phyloP scores from a whole-genome alignment of 2,329 filamentous ascomycete species.

The Alternaria panax region DNA sequence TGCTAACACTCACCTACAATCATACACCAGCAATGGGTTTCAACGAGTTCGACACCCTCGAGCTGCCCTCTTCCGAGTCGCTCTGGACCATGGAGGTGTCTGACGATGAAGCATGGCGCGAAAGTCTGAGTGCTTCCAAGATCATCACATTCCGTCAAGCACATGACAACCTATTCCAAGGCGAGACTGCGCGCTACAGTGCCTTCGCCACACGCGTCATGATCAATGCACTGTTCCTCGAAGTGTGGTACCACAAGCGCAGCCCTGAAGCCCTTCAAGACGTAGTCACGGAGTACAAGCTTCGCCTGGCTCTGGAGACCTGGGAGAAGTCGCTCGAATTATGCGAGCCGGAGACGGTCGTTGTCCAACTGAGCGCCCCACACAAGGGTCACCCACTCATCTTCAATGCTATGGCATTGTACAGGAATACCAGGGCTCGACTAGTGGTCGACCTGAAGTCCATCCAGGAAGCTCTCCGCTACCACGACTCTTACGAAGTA shows the following conservation, averaged over 20 bases:
- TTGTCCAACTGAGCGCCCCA: slow-evolving; percentile 88
- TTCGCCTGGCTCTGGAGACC: slow-evolving; percentile 93
- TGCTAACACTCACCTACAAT: slow-evolving; percentile 94
- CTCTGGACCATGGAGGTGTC: slow-evolving; percentile 86
- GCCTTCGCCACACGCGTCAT: slow-evolving; percentile 96
- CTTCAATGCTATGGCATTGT: slow-evolving; percentile 98
- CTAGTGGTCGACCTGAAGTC: slow-evolving; percentile 95
- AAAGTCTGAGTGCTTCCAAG: slow-evolving; percentile 73
- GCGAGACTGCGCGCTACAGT: slow-evolving; percentile 88
- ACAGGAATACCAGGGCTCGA: slow-evolving; percentile 89
- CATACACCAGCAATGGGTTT: slow-evolving; percentile 98
- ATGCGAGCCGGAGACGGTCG: slow-evolving; percentile 88
- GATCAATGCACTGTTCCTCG: slow-evolving; percentile 98
- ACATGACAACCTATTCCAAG: slow-evolving; percentile 94
- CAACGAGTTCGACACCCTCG: slow-evolving; percentile 94
- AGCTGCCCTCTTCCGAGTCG: slow-evolving; percentile 90
- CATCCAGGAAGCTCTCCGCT: slow-evolving; percentile 93
- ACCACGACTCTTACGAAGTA: slow-evolving; percentile 97
- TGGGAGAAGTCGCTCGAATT: slow-evolving; percentile 97
- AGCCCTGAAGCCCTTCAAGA: slow-evolving; percentile 97
- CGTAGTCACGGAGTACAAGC: slow-evolving; percentile 97
- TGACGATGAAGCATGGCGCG: slow-evolving; percentile 85
- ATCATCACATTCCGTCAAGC: slow-evolving; percentile 90
- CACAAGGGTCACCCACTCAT: slow-evolving; percentile 96
- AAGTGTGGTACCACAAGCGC: slow-evolving; percentile 99